A percentile compares a stretch with the other conserved stretches of the same genome.
Conservation (phyloP, 139 green algal species). For the Nannochloris sp. region DNA sequence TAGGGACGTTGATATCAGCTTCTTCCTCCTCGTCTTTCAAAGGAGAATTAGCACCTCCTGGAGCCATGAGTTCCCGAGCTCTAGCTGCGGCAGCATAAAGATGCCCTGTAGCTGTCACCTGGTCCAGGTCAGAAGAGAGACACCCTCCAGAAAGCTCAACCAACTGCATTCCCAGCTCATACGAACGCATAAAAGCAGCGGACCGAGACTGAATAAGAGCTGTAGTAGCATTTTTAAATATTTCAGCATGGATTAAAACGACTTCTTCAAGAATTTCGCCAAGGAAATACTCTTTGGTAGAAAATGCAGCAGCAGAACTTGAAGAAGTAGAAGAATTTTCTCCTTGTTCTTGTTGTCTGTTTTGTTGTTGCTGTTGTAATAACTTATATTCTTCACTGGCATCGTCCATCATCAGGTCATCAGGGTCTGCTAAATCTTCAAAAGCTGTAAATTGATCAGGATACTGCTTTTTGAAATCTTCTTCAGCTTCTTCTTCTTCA, state of each 20-base stretch:
- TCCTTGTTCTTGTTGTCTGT: neutral
- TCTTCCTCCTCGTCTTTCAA: neutral
- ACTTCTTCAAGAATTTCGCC: conserved; percentile 16
- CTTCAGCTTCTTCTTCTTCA: conserved; percentile 70
- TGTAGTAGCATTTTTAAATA: neutral
- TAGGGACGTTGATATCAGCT: neutral
- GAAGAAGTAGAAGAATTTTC: too few relatives aligned
- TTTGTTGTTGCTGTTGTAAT: neutral
- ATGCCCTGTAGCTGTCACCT: conserved; percentile 32
- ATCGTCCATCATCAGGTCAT: conserved; percentile 17
- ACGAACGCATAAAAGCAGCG: conserved; percentile 38
- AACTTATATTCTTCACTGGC: neutral
- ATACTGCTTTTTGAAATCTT: conserved; percentile 50
- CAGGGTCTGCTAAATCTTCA: conserved; percentile 52
- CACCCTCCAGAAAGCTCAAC: conserved; percentile 3
- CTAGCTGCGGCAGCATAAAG: conserved; percentile 24
- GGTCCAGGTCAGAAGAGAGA: conserved; percentile 39
- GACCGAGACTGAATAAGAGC: neutral
- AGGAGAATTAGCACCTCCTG: neutral
- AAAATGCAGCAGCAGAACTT: conserved; percentile 12
- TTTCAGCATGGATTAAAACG: conserved; percentile 7
- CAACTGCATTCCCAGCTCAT: conserved; percentile 43
- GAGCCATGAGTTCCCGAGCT: neutral
- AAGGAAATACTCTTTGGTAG: conserved; percentile 7
- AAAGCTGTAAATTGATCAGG: conserved; percentile 63